These are phyloP conservation scores for Suillus hirtellus DNA, from an alignment of 768 basidiomycete genomes.

Conservation along the genomic window DNA sequence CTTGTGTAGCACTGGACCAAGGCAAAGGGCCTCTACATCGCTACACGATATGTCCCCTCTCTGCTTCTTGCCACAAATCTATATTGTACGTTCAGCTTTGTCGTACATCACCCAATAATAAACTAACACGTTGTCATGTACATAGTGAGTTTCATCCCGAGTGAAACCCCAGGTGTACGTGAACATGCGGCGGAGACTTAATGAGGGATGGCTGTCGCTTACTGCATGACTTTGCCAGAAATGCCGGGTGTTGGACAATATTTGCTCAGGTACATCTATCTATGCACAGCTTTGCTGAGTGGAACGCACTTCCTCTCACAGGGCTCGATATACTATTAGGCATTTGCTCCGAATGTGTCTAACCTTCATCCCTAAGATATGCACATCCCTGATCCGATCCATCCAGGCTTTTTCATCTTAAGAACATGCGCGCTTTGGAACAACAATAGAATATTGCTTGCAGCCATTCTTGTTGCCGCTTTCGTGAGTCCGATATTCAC, in stretches of 20 bases:
- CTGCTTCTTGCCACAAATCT: background rate
- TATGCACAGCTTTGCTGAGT: background rate
- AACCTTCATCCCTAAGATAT: background rate
- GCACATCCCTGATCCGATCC: background rate
- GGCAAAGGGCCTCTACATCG: background rate
- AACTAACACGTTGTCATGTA: background rate
- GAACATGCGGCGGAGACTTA: background rate
- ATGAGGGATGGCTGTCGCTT: background rate
- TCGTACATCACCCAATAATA: background rate
- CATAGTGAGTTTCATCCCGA: background rate
- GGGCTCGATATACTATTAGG: background rate
- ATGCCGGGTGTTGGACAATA: background rate
- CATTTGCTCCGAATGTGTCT: background rate
- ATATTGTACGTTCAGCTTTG: background rate
- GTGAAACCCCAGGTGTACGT: background rate
- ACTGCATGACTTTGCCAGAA: background rate
- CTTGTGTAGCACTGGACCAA: background rate
- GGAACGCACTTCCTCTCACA: background rate
- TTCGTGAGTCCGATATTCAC: background rate
- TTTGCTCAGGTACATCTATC: background rate
- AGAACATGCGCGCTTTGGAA: background rate
- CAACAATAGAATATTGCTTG: background rate
- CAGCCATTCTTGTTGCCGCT: background rate
- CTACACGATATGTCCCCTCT: background rate
- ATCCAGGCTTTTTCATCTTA: background rate